Conservation (phyloP, 1,139 yeast species). For the Chernovozyma aurita region DNA sequence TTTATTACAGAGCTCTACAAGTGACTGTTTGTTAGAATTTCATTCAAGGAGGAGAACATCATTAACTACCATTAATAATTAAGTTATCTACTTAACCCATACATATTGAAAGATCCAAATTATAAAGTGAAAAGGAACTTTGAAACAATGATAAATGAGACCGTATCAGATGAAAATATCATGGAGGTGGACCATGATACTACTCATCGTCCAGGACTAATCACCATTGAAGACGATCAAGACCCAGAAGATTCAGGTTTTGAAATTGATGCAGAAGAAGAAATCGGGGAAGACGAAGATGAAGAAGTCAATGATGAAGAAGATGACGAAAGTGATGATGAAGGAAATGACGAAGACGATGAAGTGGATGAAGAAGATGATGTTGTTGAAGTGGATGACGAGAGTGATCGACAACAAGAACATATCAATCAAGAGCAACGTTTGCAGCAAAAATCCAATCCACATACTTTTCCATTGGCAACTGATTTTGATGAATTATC, state of each 20-base stretch:
- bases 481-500: conserved; percentile 27
- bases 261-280: conserved; percentile 7
- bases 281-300: conserved; percentile 9
- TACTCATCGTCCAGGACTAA: neutral
- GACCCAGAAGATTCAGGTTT: neutral
- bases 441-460: neutral
- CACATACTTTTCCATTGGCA: conserved; percentile 21
- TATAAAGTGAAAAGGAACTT: too few species aligned
- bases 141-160: neutral
- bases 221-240: neutral
- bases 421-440: neutral
- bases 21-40: too few species aligned
- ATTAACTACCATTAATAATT: too few species aligned
- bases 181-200: neutral
- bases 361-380: neutral
- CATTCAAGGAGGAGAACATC: too few species aligned
- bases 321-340: conserved; percentile 8
- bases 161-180: neutral
- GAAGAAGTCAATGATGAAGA: conserved; percentile 10
- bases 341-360: conserved; percentile 8
- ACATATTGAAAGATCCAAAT: too few species aligned
- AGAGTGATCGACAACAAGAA: neutral
- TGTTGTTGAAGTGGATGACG: neutral
- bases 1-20: too few species aligned
- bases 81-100: too few species aligned